Conservation (phyloP, 2,329 filamentous ascomycete species). For the Sclerotinia subarctica region DNA sequence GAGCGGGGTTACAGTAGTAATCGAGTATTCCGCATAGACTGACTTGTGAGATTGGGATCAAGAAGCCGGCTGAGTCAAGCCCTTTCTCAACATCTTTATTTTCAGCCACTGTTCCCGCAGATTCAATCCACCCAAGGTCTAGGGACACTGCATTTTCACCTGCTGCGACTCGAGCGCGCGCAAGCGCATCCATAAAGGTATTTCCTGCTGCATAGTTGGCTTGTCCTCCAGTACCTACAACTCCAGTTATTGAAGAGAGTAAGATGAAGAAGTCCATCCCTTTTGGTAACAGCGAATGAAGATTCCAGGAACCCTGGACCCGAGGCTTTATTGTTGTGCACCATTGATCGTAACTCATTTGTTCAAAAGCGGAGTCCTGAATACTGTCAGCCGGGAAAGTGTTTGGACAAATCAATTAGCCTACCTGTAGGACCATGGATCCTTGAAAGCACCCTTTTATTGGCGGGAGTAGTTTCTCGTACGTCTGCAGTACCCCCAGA, state of each 20-base stretch:
- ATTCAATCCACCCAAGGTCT: neutral
- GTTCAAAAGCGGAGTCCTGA: conserved; percentile 10
- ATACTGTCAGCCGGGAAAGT: neutral
- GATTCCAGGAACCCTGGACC: conserved; percentile 25
- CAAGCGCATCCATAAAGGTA: conserved; percentile 30
- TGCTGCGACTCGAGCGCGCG: neutral
- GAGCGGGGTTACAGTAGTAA: neutral
- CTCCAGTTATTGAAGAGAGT: conserved; percentile 39
- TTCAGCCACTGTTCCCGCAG: neutral
- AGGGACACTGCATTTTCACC: neutral
- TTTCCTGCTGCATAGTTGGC: conserved; percentile 31
- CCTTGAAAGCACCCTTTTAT: conserved; percentile 46
- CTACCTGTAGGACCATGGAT: conserved; percentile 41
- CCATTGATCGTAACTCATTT: conserved; percentile 42
- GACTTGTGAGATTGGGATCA: conserved; percentile 48
- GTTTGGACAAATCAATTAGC: neutral
- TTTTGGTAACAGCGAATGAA: conserved; percentile 23
- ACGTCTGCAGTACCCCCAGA: conserved; percentile 14
- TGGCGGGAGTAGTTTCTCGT: conserved; percentile 37
- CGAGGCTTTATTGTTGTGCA: conserved; percentile 39
- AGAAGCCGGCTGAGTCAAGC: conserved; percentile 29
- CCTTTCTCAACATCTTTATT: conserved; percentile 20
- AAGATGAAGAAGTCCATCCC: conserved; percentile 43
- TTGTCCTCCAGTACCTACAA: conserved; percentile 22
- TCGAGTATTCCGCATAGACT: conserved; percentile 53